Base-by-base conservation (phyloP, 768 basidiomycete species). In the Leucocoprinus birnbaumii region DNA sequence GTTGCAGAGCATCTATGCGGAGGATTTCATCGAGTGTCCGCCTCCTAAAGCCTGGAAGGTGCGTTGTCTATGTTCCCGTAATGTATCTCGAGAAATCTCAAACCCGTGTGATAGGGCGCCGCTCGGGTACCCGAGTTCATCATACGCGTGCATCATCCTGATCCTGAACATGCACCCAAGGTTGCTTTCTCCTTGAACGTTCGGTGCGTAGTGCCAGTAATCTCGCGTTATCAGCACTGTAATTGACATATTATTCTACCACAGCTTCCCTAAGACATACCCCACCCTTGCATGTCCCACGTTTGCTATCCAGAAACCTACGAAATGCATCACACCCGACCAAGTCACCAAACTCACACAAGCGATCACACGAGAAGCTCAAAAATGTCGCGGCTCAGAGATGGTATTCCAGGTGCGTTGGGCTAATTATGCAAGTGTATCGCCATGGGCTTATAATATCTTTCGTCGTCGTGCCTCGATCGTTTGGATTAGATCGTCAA, bases 1-100 rank as follows among this genome's bases (percentile, higher is more conserved):
- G 26, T 76, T 93, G 58, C 81, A 83, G 66, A 86, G 89, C 57
- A 94, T 93, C 58, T 93, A 88, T 71, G 86, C 78, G 61, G 80
- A 87, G 58, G 85, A 92, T 63, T 92, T 90, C 63, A 77, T 84
- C 22, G 80, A 87, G 62, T 80, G 79, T 52, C 86, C 85, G 19
- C 84, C 89, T 14, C 86, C 87, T 27, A 90, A 83, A 64, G 91
- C 82, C 48, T 94, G 91, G 91, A 92, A 91, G 80, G 90, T 89
- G 71, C 67, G 8, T 45, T 34, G 25, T 50, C 31, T 22, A n/a
- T 44, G 25, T 43, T 34, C n/a, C 26, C 26, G 45, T n/a, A n/a
- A n/a, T n/a, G n/a, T n/a, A n/a, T n/a, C n/a, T 6, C 41, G 18
- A 3, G 16, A 22, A 26, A 42, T 14, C 24, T 25, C 19, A 26